phyloP scores from a whole-genome alignment of 2,329 filamentous ascomycete genomes.

The Cladosporium sp. region DNA sequence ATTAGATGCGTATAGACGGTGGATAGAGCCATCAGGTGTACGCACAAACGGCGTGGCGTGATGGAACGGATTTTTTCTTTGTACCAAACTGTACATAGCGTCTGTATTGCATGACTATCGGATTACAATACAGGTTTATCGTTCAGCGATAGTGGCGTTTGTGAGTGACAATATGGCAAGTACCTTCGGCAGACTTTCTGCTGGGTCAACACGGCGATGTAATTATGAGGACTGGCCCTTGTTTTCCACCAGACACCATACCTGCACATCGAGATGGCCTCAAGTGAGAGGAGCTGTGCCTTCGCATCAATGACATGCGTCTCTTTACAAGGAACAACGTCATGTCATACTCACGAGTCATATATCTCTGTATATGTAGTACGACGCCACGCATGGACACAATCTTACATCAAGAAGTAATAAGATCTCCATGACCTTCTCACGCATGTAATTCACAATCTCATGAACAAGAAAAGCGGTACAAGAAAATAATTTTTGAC shows the following conservation, averaged over 20 bases:
- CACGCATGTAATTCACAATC: background rate
- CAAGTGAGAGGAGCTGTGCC: background rate
- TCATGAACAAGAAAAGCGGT: background rate
- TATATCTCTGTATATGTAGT: background rate
- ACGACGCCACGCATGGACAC: background rate
- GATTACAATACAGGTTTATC: background rate
- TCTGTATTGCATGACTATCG: constrained; percentile 22
- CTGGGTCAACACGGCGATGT: background rate
- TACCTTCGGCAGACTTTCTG: background rate
- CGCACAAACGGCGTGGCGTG: constrained; percentile 13
- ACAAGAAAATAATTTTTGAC: background rate
- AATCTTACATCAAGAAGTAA: background rate
- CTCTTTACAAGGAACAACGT: background rate
- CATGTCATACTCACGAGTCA: background rate
- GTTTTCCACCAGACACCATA: background rate
- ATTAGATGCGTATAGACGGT: constrained; percentile 15
- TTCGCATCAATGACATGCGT: background rate
- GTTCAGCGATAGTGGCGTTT: background rate
- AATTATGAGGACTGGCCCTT: background rate
- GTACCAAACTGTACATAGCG: constrained; percentile 22
- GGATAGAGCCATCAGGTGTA: constrained; percentile 20
- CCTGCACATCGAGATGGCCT: background rate
- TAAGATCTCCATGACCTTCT: background rate
- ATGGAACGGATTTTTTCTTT: constrained; percentile 19
- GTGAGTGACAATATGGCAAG: background rate